Conservation (phyloP, 257 asterid species). For the Rehmannia glutinosa region DNA sequence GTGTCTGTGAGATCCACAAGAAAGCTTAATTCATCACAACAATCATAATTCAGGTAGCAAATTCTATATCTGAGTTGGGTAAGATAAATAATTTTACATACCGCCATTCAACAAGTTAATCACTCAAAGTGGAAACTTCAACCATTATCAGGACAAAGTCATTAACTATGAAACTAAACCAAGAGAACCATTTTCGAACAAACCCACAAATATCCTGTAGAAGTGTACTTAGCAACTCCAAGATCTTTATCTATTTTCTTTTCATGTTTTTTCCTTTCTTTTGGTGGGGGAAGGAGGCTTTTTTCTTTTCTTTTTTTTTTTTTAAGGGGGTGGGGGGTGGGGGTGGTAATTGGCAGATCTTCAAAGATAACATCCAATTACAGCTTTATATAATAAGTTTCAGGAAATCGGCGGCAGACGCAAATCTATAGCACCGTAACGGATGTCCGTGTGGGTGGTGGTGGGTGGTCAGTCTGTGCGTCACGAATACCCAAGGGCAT, state of each 20-base stretch:
- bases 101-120: neutral
- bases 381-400: no score
- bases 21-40: constrained; percentile 15
- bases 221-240: constrained; percentile 1
- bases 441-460: no score
- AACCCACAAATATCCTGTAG: neutral
- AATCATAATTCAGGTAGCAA: constrained; percentile 15
- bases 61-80: constrained; percentile 1
- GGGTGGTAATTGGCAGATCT: neutral
- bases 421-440: no score
- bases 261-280: neutral
- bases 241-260: neutral
- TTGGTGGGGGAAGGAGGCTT: neutral
- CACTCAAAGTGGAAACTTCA: neutral
- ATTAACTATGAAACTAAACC: neutral
- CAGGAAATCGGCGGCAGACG: no score
- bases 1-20: constrained; percentile 58
- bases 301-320: no score
- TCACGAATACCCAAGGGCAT: neutral
- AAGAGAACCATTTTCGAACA: neutral
- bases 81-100: neutral
- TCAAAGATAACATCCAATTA: neutral
- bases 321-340: neutral
- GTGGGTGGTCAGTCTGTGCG: neutral
- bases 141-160: neutral